Evolutionary conservation across 2,329 filamentous ascomycete species (phyloP).

Genomic region (Phoma sp.): DNA sequence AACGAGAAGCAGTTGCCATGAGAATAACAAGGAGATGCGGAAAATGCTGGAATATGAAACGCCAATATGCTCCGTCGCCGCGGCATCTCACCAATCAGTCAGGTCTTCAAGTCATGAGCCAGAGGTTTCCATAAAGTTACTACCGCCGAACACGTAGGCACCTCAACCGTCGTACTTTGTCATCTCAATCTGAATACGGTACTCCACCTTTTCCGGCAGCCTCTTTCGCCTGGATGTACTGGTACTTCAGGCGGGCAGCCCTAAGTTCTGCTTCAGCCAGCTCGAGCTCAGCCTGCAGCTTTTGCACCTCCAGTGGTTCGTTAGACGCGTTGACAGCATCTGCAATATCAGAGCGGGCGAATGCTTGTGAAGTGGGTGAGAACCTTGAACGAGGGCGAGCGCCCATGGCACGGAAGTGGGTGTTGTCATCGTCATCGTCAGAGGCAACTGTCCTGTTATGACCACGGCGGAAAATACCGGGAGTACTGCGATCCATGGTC

Average conservation of each 20-base stretch:
- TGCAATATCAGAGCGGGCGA: constrained; percentile 3
- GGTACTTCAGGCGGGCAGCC: constrained; percentile 30
- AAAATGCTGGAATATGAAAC: too few species aligned
- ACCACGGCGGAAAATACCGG: background rate
- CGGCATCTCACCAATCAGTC: too few species aligned
- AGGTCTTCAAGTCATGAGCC: background rate
- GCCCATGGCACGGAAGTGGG: background rate
- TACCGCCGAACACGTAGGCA: background rate
- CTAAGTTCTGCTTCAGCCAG: constrained; percentile 43
- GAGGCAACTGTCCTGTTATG: constrained; percentile 11
- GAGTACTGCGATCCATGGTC: constrained; percentile 18
- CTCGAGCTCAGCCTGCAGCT: constrained; percentile 38
- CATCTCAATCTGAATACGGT: background rate
- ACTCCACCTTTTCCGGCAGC: background rate
- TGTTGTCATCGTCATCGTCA: constrained; percentile 19
- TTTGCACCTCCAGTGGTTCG: constrained; percentile 31
- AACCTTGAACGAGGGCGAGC: constrained; percentile 12
- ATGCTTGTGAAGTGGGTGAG: constrained; percentile 19
- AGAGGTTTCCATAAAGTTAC: background rate
- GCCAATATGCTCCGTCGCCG: too few species aligned
- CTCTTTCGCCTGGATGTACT: constrained; percentile 31
- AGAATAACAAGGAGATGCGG: too few species aligned
- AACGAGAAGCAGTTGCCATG: too few species aligned
- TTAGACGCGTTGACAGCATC: constrained; percentile 17
- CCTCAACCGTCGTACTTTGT: background rate